Base-by-base conservation (phyloP, 768 basidiomycete genomes). In the Mycena sanguinolenta region DNA sequence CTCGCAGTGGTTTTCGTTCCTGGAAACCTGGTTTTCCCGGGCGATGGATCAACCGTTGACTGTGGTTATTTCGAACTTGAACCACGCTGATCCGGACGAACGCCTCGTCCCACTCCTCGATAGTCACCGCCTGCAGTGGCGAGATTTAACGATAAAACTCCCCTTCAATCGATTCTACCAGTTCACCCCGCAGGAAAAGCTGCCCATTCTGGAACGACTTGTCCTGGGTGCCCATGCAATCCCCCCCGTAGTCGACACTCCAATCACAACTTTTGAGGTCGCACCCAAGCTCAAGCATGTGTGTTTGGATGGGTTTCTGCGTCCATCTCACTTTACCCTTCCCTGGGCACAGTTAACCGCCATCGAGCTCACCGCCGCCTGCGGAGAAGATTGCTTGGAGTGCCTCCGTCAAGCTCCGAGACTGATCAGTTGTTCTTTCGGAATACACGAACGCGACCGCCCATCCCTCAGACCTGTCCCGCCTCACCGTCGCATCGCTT, bases 191-290 rank as follows among this genome's bases (percentile, higher is more conserved):
- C 3, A 21, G 7, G 36, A 52, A 4, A 21, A 38, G 25, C 50
- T 66, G 19, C 64, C 69, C 14, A 58, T 50, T 0, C 60, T 71
- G 2, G 27, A 34, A 42, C 69, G 54, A 13, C 69, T 70, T 23
- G 25, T 34, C 16, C 44, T 66, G 38, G 63, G 52, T 2, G 59
- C 69, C 5, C 32, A 57, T 55, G 42, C 27, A 25, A 46, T 63
- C 2, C 64, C 69, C 23, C 63, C 28, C 44, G 12, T 8, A 1
- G 38, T 58, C 49, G 44, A 65, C 13, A 36, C n/a, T 1, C 64
- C 64, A 7, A 71, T 71, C 54, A 5, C 64, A 0, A 53, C 59
- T 6, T 66, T 66, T 28, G 25, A 54, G 38, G 58, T 44, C 32
- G 63, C 69, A n/a, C 69, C 64, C 21, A n/a, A 32, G 16, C 42